phyloP scores from a whole-genome alignment of 495 filamentous ascomycete species.

The Stereocaulon alpinum region DNA sequence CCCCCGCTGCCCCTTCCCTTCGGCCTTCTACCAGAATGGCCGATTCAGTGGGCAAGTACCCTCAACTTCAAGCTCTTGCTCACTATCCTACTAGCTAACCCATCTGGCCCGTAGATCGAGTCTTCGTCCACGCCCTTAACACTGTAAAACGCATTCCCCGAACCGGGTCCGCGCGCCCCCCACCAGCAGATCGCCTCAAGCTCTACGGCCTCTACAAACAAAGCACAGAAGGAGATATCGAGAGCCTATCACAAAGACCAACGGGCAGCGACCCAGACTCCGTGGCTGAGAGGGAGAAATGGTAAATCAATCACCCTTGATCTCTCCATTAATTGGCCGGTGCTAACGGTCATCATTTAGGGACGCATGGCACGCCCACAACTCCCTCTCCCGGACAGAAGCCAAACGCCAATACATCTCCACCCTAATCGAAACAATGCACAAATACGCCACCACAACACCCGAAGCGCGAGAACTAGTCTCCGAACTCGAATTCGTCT shows the following conservation, averaged over 20 bases:
- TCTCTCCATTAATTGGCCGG: background rate
- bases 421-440: constrained; percentile 92
- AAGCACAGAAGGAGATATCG: constrained; percentile 94
- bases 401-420: constrained; percentile 91
- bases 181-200: constrained; percentile 69
- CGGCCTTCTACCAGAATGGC: constrained; percentile 32
- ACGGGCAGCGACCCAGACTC: constrained; percentile 43
- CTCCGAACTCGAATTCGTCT: constrained; percentile 93
- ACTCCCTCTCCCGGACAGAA: constrained; percentile 71
- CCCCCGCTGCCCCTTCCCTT: background rate
- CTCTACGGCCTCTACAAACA: constrained; percentile 99
- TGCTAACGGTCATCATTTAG: constrained; percentile 19
- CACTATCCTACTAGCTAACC: no score
- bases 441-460: constrained; percentile 74
- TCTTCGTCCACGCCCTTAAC: constrained; percentile 97
- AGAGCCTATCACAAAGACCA: constrained; percentile 82
- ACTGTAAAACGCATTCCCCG: constrained; percentile 96
- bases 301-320: constrained; percentile 31
- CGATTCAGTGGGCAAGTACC: constrained; percentile 44
- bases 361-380: constrained; percentile 90
- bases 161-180: constrained; percentile 79
- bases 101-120: constrained; percentile 54
- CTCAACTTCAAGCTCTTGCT: background rate
- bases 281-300: constrained; percentile 50
- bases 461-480: constrained; percentile 80